phyloP scores from a whole-genome alignment of 179 eudicot species.

The Vitellaria paradoxa region DNA sequence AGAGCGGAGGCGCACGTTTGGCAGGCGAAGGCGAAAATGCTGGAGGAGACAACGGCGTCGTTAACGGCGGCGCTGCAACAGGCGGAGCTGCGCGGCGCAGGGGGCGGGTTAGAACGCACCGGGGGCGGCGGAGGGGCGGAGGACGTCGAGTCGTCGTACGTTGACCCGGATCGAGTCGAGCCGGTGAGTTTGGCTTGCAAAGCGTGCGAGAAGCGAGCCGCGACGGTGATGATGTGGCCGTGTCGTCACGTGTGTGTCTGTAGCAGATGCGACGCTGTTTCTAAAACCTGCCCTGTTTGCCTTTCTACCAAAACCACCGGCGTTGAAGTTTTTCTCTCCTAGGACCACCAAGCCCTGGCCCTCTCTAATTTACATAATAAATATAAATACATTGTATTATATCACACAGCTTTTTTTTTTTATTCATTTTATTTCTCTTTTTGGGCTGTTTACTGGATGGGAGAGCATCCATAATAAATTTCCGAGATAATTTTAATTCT shows the following conservation, averaged over 20 bases:
- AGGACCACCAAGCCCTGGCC: conserved; percentile 2
- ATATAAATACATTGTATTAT: no score
- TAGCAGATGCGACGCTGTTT: neutral
- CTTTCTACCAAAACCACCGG: neutral
- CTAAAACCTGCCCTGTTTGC: conserved; percentile 9
- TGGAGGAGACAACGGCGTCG: neutral
- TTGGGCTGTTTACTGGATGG: no score
- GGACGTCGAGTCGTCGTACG: conserved; percentile 10
- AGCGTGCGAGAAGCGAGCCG: conserved; percentile 3
- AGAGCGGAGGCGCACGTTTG: conserved; percentile 8
- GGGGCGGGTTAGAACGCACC: neutral
- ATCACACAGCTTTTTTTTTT: no score
- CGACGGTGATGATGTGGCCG: conserved; percentile 17
- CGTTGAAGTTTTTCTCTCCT: conserved; percentile 8
- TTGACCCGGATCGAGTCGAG: conserved; percentile 7
- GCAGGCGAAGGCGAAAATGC: neutral
- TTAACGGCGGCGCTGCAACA: neutral
- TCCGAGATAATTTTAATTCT: no score
- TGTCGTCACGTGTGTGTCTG: conserved; percentile 18
- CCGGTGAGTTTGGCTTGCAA: conserved; percentile 1
- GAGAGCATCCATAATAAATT: no score
- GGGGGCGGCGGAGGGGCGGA: neutral
- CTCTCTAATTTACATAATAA: neutral
- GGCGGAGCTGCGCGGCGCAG: neutral
- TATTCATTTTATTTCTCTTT: no score